Base-by-base conservation (phyloP, 73 alveolate genomes). In the Paramecium octaurelia region DNA sequence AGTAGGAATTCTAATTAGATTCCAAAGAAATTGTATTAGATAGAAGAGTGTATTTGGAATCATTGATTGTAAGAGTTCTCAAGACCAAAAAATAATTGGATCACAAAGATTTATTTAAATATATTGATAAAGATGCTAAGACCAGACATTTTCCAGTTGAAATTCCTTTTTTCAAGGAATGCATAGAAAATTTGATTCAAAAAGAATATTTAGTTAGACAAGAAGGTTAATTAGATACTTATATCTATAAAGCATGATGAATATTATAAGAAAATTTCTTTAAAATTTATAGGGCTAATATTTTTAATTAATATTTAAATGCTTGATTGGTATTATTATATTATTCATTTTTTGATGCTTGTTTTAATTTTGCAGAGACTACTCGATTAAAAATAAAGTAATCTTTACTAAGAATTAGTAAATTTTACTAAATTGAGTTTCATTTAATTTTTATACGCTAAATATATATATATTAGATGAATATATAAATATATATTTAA, bases 31-130 rank as follows among this genome's bases (percentile, higher is more conserved):
- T 43, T 43, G 57, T 43, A 43, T 23, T 80, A 10, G 91, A 80
- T 80, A 43, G 91, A 80, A n/a, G 34, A 43, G 23, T 80, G 4
- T 80, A 80, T 80, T 80, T 80, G 29, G 91, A 80, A 48, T 80
- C 69, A 16, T 54, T 54, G 35, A 54, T 54, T n/a, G 69, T 54
- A 18, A 54, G 69, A 54, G 69, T 54, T n/a, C 76, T 18, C n/a
- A 80, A 80, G 16, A 59, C 70, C 43, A 43, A 80, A 20, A 80
- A 43, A 24, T 24, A 40, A 44, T 80, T 80, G 38, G 50, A 54
- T 54, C 69, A 42, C 6, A 48, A 80, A 23, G 91, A 80, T 21
- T 29, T 80, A 44, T 80, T 18, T 31, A 23, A 24, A 12, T 34
- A 80, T 10, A 24, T 80, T 54, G 69, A 54, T 8, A 54, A 54